Evolutionary conservation across 2,329 filamentous ascomycete genomes (phyloP).

Genomic region (Aspergillus sp.): DNA sequence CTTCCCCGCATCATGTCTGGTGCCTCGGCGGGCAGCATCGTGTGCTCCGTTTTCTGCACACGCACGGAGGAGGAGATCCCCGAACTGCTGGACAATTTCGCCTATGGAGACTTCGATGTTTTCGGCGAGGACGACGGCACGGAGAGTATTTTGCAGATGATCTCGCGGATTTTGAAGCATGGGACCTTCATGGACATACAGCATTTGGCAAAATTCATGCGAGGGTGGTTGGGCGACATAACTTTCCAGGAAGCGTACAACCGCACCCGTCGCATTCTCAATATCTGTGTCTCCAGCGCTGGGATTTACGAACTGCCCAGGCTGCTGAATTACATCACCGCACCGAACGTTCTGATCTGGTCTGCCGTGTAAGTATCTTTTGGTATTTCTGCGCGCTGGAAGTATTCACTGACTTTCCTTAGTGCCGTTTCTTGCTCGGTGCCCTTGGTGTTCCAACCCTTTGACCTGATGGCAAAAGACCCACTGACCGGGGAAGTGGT

Average conservation of each 20-base stretch:
- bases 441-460: constrained; percentile 78
- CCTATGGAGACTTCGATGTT: constrained; percentile 75
- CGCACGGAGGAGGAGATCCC: constrained; percentile 78
- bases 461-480: constrained; percentile 79
- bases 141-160: constrained; percentile 66
- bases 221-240: constrained; percentile 75
- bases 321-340: constrained; percentile 87
- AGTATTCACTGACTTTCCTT: constrained; percentile 14
- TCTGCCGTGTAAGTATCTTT: constrained; percentile 68
- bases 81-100: constrained; percentile 66
- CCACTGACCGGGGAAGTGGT: constrained; percentile 72
- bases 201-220: constrained; percentile 79
- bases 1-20: constrained; percentile 85
- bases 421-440: constrained; percentile 90
- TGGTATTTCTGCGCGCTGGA: background rate
- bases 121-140: constrained; percentile 65
- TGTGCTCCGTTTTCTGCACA: constrained; percentile 76
- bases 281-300: constrained; percentile 88
- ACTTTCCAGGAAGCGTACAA: constrained; percentile 97
- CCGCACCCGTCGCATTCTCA: constrained; percentile 85
- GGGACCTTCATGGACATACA: constrained; percentile 83
- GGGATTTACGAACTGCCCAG: constrained; percentile 84
- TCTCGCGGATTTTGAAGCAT: constrained; percentile 73
- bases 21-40: constrained; percentile 83
- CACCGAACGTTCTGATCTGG: constrained; percentile 94